A percentile compares a stretch with the other conserved stretches of the same genome.
phyloP scores from a whole-genome alignment of 2,329 filamentous ascomycete genomes.

The Orbilia oligospora region DNA sequence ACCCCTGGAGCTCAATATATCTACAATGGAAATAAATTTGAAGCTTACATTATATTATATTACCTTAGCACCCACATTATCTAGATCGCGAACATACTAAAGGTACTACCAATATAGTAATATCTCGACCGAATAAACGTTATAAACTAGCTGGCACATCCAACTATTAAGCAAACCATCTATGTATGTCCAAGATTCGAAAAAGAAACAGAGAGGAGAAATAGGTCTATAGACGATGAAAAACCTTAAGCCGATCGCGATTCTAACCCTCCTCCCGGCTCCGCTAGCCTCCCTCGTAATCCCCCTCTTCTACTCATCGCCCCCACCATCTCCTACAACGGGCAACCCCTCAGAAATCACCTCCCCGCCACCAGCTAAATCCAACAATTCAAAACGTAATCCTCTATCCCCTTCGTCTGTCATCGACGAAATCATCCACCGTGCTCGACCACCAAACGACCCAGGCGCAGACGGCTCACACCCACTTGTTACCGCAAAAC shows the following conservation, averaged over 20 bases:
- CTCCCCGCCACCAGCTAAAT: neutral
- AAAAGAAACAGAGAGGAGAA: neutral
- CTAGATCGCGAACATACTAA: too few relatives aligned
- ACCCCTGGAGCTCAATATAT: neutral
- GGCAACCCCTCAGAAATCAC: neutral
- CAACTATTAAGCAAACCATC: too few relatives aligned
- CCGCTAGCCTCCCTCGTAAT: slow-evolving; percentile 10
- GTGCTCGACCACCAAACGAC: neutral
- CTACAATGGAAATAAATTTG: neutral
- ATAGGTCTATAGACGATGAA: too few relatives aligned
- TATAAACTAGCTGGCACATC: too few relatives aligned
- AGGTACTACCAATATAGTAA: too few relatives aligned
- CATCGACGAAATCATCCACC: neutral
- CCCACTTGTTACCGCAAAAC: neutral
- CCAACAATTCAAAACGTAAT: neutral
- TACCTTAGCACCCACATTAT: neutral
- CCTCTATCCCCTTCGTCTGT: neutral
- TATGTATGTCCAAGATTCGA: neutral
- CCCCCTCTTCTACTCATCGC: neutral
- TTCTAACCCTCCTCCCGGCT: neutral
- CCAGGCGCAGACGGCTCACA: neutral
- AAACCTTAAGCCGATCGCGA: neutral
- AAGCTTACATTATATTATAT: neutral
- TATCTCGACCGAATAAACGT: too few relatives aligned
- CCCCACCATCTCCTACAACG: slow-evolving; percentile 2